Evolutionary conservation across 176 grass and related monocot genomes (phyloP).

Genomic region (Tillandsia fasciculata): DNA sequence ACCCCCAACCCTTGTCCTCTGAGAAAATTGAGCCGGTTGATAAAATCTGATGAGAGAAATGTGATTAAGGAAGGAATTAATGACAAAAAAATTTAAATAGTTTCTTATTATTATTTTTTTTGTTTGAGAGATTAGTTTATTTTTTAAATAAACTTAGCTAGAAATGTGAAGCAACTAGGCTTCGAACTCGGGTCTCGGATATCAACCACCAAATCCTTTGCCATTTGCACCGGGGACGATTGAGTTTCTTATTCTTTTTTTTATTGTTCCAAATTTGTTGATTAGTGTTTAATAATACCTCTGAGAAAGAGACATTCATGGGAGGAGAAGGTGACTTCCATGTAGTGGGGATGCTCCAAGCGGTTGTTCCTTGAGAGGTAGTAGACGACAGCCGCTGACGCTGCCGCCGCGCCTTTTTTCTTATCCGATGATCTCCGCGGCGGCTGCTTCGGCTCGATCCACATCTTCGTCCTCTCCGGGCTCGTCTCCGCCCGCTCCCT

Average conservation of each 20-base stretch:
- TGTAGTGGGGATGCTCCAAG: conserved; percentile 98
- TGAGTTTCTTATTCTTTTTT: too few relatives aligned
- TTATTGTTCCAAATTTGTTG: not conserved
- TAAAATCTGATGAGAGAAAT: conserved; percentile 47
- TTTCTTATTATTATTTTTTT: too few relatives aligned
- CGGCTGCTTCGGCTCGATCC: conserved; percentile 65
- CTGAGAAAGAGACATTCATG: conserved; percentile 74
- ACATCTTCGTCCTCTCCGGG: conserved; percentile 77
- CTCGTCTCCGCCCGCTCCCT: conserved; percentile 30
- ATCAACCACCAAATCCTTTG: too few relatives aligned
- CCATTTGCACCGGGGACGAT: too few relatives aligned
- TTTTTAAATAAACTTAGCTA: too few relatives aligned
- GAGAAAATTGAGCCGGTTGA: conserved; percentile 76
- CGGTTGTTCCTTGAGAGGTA: conserved; percentile 79
- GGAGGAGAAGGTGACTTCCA: conserved; percentile 76
- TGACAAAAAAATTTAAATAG: conserved; percentile 1
- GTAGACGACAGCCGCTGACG: conserved; percentile 49
- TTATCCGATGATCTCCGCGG: conserved; percentile 25
- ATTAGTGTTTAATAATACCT: conserved; percentile 37
- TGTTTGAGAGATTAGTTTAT: too few relatives aligned
- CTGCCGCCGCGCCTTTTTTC: conserved; percentile 31
- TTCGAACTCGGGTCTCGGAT: too few relatives aligned
- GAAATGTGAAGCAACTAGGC: too few relatives aligned
- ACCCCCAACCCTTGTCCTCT: conserved; percentile 77
- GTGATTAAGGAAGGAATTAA: conserved; percentile 8